phyloP scores from a whole-genome alignment of 805 yeast species.

The Limtongozyma cylindracea region DNA sequence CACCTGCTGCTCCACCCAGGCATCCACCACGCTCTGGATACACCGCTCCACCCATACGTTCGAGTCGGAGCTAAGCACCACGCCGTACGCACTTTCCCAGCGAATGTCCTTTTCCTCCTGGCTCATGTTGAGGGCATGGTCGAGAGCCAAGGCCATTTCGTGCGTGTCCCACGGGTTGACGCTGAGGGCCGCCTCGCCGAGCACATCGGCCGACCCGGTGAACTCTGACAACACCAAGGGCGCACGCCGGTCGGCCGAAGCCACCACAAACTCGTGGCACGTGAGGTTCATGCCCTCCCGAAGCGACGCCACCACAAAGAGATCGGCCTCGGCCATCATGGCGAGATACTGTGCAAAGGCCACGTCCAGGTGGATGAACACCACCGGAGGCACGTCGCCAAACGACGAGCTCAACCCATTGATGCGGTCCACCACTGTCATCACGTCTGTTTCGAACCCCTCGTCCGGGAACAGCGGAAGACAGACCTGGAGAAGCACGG shows the following conservation, averaged over 20 bases:
- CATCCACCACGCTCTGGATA: constrained; percentile 20
- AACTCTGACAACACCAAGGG: constrained; percentile 80
- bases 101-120: constrained; percentile 26
- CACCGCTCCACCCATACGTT: constrained; percentile 46
- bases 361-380: constrained; percentile 68
- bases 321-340: constrained; percentile 60
- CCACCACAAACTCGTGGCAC: constrained; percentile 78
- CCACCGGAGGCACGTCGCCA: constrained; percentile 59
- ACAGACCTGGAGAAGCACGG: constrained; percentile 69
- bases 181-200: constrained; percentile 42
- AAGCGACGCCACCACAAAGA: constrained; percentile 70
- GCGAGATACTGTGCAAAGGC: constrained; percentile 82
- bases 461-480: constrained; percentile 27
- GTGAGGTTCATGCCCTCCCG: constrained; percentile 96
- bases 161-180: constrained; percentile 83
- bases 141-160: constrained; percentile 37
- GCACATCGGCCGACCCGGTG: constrained; percentile 75
- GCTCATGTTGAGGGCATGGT: constrained; percentile 38
- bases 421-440: constrained; percentile 62
- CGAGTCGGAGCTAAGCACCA: constrained; percentile 43
- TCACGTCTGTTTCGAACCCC: constrained; percentile 47
- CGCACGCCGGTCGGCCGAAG: constrained; percentile 43
- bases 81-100: constrained; percentile 36
- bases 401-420: constrained; percentile 54
- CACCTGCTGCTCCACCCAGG: constrained; percentile 10